These are phyloP conservation scores for Debaryomycetaceae sp. DNA, from an alignment of 1,139 yeast species.

Conservation along the genomic window DNA sequence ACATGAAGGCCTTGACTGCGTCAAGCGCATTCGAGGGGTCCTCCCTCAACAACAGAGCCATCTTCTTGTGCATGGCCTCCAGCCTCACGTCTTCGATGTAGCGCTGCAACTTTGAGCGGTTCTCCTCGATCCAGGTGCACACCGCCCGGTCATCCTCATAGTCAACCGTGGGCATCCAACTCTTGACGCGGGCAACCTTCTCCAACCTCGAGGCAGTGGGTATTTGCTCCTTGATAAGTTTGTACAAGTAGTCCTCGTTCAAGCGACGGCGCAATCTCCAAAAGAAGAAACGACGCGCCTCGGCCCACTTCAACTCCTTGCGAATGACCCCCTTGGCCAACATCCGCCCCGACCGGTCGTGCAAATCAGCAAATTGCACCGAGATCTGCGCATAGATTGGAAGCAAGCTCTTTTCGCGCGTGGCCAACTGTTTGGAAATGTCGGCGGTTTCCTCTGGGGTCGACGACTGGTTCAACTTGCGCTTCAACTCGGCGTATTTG, in stretches of 20 bases:
- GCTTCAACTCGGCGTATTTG: conserved; percentile 64
- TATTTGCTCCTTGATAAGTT: conserved; percentile 64
- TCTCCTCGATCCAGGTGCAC: conserved; percentile 81
- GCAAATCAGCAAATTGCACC: conserved; percentile 95
- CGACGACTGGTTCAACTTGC: conserved; percentile 48
- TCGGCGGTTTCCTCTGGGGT: conserved; percentile 63
- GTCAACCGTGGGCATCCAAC: conserved; percentile 80
- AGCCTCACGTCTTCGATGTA: conserved; percentile 61
- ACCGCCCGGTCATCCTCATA: conserved; percentile 73
- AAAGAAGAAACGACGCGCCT: conserved; percentile 94
- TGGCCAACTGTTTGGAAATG: conserved; percentile 61
- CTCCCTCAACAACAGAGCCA: conserved; percentile 56
- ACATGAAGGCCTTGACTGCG: conserved; percentile 60
- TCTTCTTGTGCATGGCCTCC: conserved; percentile 58
- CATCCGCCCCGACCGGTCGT: conserved; percentile 97
- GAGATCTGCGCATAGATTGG: conserved; percentile 92
- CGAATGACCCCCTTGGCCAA: conserved; percentile 87
- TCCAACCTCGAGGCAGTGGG: conserved; percentile 67
- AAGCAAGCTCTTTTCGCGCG: conserved; percentile 73
- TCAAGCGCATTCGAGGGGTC: conserved; percentile 51
- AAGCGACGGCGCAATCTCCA: conserved; percentile 98
- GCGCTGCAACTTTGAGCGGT: conserved; percentile 59
- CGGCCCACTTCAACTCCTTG: conserved; percentile 78
- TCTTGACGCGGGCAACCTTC: conserved; percentile 78
- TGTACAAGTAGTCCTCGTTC: conserved; percentile 84